These are phyloP conservation scores for Coprinopsis marcescibilis DNA, from an alignment of 768 basidiomycete species.

Conservation along the genomic window DNA sequence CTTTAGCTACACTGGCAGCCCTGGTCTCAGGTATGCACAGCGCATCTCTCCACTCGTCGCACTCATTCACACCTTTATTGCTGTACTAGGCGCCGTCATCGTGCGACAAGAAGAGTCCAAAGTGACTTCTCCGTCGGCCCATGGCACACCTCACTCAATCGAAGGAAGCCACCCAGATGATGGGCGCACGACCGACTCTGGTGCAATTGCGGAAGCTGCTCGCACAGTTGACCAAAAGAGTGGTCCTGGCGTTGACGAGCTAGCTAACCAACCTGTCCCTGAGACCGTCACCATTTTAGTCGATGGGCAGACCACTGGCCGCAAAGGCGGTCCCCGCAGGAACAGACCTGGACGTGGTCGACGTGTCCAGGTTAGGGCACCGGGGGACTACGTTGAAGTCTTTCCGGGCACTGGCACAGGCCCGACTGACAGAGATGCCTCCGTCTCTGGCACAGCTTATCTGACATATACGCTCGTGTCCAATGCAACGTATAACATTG, in stretches of 20 bases:
- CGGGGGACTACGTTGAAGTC: conserved; percentile 29
- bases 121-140: too few species aligned
- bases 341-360: not conserved
- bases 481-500: conserved; percentile 40
- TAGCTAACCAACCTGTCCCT: conserved; percentile 30
- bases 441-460: conserved; percentile 42
- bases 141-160: too few species aligned
- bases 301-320: conserved; percentile 32
- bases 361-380: conserved; percentile 13
- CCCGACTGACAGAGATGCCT: conserved; percentile 32
- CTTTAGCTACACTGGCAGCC: too few species aligned
- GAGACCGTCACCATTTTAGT: conserved; percentile 36
- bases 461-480: conserved; percentile 39
- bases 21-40: too few species aligned
- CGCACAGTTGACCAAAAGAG: conserved; percentile 40
- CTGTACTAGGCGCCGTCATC: too few species aligned
- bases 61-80: too few species aligned
- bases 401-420: conserved; percentile 35
- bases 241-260: conserved; percentile 22
- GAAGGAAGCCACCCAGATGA: too few species aligned
- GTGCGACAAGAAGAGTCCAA: too few species aligned
- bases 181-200: too few species aligned
- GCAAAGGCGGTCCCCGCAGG: not conserved
- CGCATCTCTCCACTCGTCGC: too few species aligned
- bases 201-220: too few species aligned